Percentiles rank a stretch among this genome's conserved stretches.
These are phyloP conservation scores for Aureobasidium lini DNA, from an alignment of 2,329 filamentous ascomycete species.

Conservation along the genomic window DNA sequence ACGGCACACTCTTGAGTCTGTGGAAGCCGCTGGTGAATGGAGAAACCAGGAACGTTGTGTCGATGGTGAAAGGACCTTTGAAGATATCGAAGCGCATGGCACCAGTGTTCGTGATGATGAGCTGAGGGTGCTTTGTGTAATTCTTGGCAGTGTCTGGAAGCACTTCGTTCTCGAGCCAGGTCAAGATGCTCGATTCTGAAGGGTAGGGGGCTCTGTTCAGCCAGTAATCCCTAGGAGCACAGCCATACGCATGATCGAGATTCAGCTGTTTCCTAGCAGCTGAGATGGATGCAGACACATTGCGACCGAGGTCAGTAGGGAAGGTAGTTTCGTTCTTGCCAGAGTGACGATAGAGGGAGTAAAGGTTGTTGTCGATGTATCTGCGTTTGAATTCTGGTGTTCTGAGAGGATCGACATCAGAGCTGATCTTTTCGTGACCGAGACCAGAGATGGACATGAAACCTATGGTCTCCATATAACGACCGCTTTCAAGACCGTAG, in stretches of 20 bases:
- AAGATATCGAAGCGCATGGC: constrained; percentile 94
- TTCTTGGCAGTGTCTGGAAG: constrained; percentile 57
- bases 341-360: constrained; percentile 75
- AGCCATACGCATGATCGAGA: constrained; percentile 72
- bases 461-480: constrained; percentile 92
- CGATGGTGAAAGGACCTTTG: constrained; percentile 80
- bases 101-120: constrained; percentile 82
- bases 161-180: constrained; percentile 68
- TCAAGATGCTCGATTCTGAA: constrained; percentile 66
- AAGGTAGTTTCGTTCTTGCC: constrained; percentile 65
- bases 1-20: constrained; percentile 75
- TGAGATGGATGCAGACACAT: constrained; percentile 63
- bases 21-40: constrained; percentile 77
- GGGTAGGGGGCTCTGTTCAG: constrained; percentile 72
- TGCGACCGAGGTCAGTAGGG: constrained; percentile 63
- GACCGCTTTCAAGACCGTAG: constrained; percentile 74
- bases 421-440: constrained; percentile 30
- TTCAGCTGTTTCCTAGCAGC: constrained; percentile 61
- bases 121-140: constrained; percentile 44
- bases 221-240: constrained; percentile 74
- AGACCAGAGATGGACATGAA: constrained; percentile 80
- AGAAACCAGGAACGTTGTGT: constrained; percentile 77
- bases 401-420: constrained; percentile 21
- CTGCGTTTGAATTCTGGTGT: constrained; percentile 57
- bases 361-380: constrained; percentile 92